Percentiles rank a stretch among this genome's conserved stretches.
These are phyloP conservation scores for Caulochytrium protostelioides DNA, from an alignment of 371 early-diverging fungal species.

Conservation along the genomic window DNA sequence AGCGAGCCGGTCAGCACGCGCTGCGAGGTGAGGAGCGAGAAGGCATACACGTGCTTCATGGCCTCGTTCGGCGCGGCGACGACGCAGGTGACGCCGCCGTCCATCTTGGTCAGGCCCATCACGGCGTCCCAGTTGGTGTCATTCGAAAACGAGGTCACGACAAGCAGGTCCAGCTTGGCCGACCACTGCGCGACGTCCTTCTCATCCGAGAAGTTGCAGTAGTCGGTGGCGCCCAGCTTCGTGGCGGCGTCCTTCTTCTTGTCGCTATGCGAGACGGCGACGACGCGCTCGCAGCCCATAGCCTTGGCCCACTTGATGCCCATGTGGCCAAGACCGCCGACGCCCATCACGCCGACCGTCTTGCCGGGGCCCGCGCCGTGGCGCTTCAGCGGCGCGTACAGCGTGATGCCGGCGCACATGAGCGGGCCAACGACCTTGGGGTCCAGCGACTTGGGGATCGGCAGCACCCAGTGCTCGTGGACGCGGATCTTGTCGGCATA, in stretches of 20 bases:
- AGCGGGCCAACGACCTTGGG: too few species aligned
- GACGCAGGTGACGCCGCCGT: too few species aligned
- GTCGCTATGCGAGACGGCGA: conserved; percentile 46
- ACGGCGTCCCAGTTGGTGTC: conserved; percentile 6
- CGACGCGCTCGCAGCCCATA: conserved; percentile 46
- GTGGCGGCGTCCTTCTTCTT: conserved; percentile 37
- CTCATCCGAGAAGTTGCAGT: conserved; percentile 20
- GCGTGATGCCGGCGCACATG: conserved; percentile 50
- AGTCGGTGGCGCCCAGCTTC: conserved; percentile 41
- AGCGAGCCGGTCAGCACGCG: conserved; percentile 39
- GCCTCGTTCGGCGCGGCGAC: too few species aligned
- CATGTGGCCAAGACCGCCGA: conserved; percentile 52
- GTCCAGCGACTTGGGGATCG: conserved; percentile 27
- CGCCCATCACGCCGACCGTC: conserved; percentile 40
- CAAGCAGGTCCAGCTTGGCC: too few species aligned
- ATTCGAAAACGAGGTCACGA: conserved; percentile 11
- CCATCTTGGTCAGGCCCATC: too few species aligned
- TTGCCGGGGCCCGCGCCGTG: conserved; percentile 23
- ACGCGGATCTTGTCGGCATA: conserved; percentile 45
- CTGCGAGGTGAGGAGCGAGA: conserved; percentile 23
- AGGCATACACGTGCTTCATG: conserved; percentile 10
- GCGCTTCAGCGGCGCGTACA: conserved; percentile 33
- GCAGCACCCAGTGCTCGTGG: conserved; percentile 33
- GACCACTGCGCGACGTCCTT: conserved; percentile 12
- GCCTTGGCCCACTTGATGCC: conserved; percentile 40